Evolutionary conservation across 345 rosid genomes (phyloP), one percentile per base, ranked within the genome.

Genomic region (Eucalyptus decipiens): DNA sequence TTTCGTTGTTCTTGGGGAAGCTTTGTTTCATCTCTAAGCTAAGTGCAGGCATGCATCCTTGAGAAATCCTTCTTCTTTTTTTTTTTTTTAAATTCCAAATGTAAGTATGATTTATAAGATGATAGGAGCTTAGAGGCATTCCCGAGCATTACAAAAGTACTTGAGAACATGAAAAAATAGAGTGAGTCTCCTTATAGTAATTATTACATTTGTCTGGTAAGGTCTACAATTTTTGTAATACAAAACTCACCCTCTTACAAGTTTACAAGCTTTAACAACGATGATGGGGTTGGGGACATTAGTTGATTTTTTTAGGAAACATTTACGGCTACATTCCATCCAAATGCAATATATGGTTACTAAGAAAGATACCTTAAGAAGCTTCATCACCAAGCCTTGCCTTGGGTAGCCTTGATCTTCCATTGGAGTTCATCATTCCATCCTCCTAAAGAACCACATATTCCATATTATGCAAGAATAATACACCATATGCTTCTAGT

Each of bases 11-110:
- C 80, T 42, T 76, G 56, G 90, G 89, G 89, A 85, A 91, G 92
- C 52, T 28, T 67, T 86, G 69, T 43, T 42, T 81, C 24, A 40
- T 26, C 89, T 87, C 87, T 40, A 43, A 49, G 85, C 24, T 54
- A 72, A 80, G 40, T 37, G 54, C 60, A 62, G 58, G 81, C 87
- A 93, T 89, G 91, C 67, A 89, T 91, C 54, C 91, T 50, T 48
- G 81, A 48, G 28, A 45, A 13, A 34, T 49, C n/a, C n/a, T n/a
- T n/a, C n/a, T n/a, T n/a, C n/a, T n/a, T n/a, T n/a, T n/a, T n/a
- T n/a, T n/a, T n/a, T n/a, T n/a, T n/a, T n/a, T n/a, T n/a, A n/a
- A n/a, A n/a, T 58, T 58, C n/a, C 14, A 58, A 58, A 58, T 26
- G 7, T 26, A 58, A 26, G 15, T 26, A 5, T 58, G n/a, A 58